Base-by-base conservation (phyloP, 352 stramenopile species). In the Poterioochromonas sp. region DNA sequence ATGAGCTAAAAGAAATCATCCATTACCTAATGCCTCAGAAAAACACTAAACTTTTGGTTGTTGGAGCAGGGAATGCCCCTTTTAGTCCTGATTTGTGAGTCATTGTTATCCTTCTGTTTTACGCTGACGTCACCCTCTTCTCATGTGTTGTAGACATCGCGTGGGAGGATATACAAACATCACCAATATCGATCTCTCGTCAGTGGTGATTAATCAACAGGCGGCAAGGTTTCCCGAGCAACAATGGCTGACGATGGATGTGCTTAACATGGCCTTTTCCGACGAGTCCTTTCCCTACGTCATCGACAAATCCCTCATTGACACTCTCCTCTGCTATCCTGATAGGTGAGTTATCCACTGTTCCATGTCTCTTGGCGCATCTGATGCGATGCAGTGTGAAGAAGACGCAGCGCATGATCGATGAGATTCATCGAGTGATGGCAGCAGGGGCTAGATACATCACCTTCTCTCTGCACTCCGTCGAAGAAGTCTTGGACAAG, bases 11-110 rank as follows among this genome's bases (percentile, higher is more conserved):
- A 15, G 43, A 32, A 3, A 65, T 71, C 20, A 18, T 65, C 15
- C 5, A 71, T 3, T 15, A 29, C 1, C 39, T 78, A 18, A 12
- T 65, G 15, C 71, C 65, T 39, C 1, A 49, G 5, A 78, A 71
- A 34, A 11, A 15, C 3, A 15, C 20, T 37, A 18, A 44, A 26
- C 11, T 64, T 32, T 12, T 78, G 43, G 11, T 78, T 29, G 34
- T 78, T 43, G 71, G 71, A 20, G 12, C 40, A 12, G 71, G 71
- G 22, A 78, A 78, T 64, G 71, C 71, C 32, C 35, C 53, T 34
- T 78, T 78, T 54, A 78, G 71, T 71, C 35, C 20, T 37, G 71
- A 78, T 35, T 26, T 78, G 71, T 78, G 71, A 68, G 71, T 74
- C 1, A 44, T 26, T 3, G 1, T 44, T 8, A 71, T 1, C 53